These are phyloP conservation scores for Fusarium tuaranense DNA, from an alignment of 2,329 filamentous ascomycete species.

Conservation along the genomic window DNA sequence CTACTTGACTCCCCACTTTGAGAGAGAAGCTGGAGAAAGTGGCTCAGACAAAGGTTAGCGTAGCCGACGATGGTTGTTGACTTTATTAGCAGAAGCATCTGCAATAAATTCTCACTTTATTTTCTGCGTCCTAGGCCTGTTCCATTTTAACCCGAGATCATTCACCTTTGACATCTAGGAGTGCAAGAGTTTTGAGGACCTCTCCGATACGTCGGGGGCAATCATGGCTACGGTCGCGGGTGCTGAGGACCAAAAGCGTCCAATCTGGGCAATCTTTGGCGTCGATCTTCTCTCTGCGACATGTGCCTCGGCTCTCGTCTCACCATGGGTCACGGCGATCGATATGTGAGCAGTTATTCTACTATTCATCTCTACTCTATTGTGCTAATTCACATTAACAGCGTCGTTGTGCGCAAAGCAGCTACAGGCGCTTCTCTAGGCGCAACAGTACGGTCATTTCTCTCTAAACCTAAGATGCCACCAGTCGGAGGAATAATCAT, in stretches of 20 bases:
- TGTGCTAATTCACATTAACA: not conserved
- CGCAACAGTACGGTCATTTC: conserved; percentile 12
- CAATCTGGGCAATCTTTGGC: conserved; percentile 26
- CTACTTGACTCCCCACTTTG: not conserved
- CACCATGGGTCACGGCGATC: conserved; percentile 33
- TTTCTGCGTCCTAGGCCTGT: not conserved
- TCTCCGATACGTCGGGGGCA: not conserved
- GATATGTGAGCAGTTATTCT: conserved; percentile 16
- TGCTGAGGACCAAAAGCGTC: conserved; percentile 8
- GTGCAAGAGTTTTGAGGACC: not conserved
- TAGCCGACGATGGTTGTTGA: not conserved
- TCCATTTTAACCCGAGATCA: not conserved
- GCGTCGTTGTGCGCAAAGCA: conserved; percentile 23
- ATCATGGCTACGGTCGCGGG: conserved; percentile 22
- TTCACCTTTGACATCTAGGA: not conserved
- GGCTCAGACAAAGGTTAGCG: not conserved
- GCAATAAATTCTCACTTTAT: not conserved
- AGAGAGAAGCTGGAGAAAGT: not conserved
- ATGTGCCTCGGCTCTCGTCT: conserved; percentile 27
- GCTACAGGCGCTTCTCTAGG: conserved; percentile 12
- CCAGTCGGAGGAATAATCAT: conserved; percentile 13
- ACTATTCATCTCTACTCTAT: not conserved
- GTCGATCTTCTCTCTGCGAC: conserved; percentile 23
- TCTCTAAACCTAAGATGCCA: conserved; percentile 8
- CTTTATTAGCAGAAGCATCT: not conserved